phyloP scores from a whole-genome alignment of 2,329 filamentous ascomycete species.

The Aphanocladium album region DNA sequence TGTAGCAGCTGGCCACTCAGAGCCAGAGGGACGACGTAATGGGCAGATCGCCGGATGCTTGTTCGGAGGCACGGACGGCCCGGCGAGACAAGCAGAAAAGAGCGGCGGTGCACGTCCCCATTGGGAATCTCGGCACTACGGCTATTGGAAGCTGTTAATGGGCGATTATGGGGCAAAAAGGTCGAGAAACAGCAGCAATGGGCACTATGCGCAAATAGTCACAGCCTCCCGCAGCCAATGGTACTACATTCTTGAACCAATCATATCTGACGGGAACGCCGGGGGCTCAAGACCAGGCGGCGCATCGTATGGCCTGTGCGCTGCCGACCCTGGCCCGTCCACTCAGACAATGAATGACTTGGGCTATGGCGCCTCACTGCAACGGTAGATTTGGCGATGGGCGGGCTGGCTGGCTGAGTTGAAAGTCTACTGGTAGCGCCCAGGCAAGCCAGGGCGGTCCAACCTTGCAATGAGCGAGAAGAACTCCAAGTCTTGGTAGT shows the following conservation, averaged over 20 bases:
- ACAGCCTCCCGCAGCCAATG: slow-evolving; percentile 4
- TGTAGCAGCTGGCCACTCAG: background rate
- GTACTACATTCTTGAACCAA: background rate
- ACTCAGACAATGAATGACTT: slow-evolving; percentile 9
- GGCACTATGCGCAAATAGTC: slow-evolving; percentile 4
- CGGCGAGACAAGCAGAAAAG: background rate
- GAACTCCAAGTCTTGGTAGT: background rate
- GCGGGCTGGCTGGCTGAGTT: background rate
- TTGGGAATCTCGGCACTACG: slow-evolving; percentile 11
- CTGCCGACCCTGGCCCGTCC: background rate
- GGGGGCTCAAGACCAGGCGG: background rate
- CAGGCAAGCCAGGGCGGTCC: background rate
- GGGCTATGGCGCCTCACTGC: slow-evolving; percentile 8
- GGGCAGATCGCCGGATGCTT: background rate
- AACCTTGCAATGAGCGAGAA: background rate
- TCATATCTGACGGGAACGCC: background rate
- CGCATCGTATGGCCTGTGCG: slow-evolving; percentile 6
- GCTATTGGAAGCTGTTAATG: slow-evolving; percentile 8
- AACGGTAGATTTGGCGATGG: slow-evolving; percentile 12
- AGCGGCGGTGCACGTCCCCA: slow-evolving; percentile 6
- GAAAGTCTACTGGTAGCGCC: background rate
- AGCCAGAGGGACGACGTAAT: background rate
- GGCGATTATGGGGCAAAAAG: background rate
- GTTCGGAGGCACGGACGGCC: background rate
- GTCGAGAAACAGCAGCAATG: background rate